A percentile compares a stretch with the other conserved stretches of the same genome.
Conservation (phyloP, 148 eudicot genomes). For the Simmondsia chinensis region DNA sequence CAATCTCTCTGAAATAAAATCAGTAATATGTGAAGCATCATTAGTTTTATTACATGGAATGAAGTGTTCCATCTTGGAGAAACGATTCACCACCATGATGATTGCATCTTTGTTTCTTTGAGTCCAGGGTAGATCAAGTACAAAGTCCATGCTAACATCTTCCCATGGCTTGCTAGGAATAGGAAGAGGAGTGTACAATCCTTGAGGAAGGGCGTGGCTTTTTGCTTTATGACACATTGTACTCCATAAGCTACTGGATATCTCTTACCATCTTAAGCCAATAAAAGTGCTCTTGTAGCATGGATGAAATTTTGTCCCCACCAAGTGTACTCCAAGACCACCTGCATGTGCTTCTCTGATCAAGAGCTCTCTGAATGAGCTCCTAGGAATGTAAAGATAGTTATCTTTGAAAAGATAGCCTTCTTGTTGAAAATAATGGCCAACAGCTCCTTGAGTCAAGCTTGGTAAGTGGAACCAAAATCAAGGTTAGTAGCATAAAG, state of each 20-base stretch:
- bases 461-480: not conserved
- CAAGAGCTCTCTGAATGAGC: not conserved
- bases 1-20: conserved; percentile 1
- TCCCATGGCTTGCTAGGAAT: not conserved
- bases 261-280: conserved; percentile 5
- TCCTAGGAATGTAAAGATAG: not conserved
- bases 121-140: not conserved
- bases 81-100: not conserved
- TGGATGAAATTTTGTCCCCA: not conserved
- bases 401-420: not conserved
- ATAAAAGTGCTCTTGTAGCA: conserved; percentile 4
- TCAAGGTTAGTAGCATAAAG: not conserved
- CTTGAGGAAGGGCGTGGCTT: not conserved
- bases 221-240: not conserved
- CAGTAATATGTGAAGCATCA: not conserved
- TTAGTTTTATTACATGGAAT: conserved; percentile 2
- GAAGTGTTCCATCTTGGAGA: too few relatives aligned
- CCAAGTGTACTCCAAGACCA: conserved; percentile 5
- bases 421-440: not conserved
- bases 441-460: not conserved
- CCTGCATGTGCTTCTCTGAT: conserved; percentile 6
- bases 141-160: conserved; percentile 1
- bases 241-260: not conserved
- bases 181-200: not conserved
- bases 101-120: not conserved